phyloP scores from a whole-genome alignment of 306 rosid genomes.

The Lagenaria siceraria region DNA sequence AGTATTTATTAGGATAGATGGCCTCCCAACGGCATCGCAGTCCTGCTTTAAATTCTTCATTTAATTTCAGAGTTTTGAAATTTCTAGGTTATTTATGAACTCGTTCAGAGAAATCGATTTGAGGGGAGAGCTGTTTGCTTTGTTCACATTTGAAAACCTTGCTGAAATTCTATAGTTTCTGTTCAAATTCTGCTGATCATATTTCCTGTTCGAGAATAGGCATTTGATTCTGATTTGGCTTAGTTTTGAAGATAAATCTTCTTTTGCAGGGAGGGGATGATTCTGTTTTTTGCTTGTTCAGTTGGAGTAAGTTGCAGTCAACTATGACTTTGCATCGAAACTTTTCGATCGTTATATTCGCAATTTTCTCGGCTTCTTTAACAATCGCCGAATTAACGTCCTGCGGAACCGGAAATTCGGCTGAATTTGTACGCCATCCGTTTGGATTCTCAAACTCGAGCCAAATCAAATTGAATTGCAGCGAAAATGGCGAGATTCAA shows the following conservation, averaged over 20 bases:
- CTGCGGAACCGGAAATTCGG: slow-evolving; percentile 17
- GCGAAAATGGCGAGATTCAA: background rate
- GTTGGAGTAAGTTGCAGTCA: slow-evolving; percentile 6
- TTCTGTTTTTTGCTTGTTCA: slow-evolving; percentile 1
- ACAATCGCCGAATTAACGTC: slow-evolving; percentile 12
- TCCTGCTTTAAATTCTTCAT: slow-evolving; percentile 34
- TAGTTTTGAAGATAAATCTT: background rate
- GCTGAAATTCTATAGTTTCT: background rate
- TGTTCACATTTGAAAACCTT: background rate
- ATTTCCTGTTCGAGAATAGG: background rate
- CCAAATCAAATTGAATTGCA: slow-evolving; percentile 29
- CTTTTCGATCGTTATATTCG: slow-evolving; percentile 12
- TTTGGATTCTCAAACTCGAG: slow-evolving; percentile 49
- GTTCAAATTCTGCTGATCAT: background rate
- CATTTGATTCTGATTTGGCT: background rate
- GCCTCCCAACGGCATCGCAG: slow-evolving; percentile 47
- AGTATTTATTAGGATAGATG: slow-evolving; percentile 58
- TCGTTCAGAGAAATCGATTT: background rate
- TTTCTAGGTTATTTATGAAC: background rate
- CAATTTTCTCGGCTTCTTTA: slow-evolving; percentile 15
- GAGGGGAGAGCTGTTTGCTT: background rate
- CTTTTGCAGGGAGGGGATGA: slow-evolving; percentile 29
- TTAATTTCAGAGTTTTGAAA: slow-evolving; percentile 6
- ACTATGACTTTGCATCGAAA: slow-evolving; percentile 22
- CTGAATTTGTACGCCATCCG: slow-evolving; percentile 28